Evolutionary conservation across 2,329 filamentous ascomycete genomes (phyloP).

Genomic region (Cryphonectria radicalis): DNA sequence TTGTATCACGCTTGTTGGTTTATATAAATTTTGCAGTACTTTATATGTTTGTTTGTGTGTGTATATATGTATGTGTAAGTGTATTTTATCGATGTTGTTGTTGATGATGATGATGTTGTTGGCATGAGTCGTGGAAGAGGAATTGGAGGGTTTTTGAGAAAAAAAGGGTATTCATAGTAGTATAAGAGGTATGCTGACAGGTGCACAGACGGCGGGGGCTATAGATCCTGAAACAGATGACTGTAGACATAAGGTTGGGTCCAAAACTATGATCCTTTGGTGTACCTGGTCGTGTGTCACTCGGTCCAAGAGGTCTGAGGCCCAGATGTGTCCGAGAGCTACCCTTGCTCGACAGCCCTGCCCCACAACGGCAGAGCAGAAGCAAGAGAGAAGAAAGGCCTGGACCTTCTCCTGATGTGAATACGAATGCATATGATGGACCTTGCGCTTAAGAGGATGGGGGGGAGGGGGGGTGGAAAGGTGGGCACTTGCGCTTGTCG

Average conservation of each 20-base stretch:
- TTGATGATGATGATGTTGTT: neutral
- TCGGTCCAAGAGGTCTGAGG: constrained; percentile 5
- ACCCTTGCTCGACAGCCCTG: constrained; percentile 5
- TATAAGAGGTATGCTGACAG: constrained; percentile 19
- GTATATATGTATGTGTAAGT: neutral
- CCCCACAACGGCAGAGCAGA: constrained; percentile 4
- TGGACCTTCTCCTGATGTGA: constrained; percentile 1
- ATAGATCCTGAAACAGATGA: constrained; percentile 23
- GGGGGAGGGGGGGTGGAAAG: neutral
- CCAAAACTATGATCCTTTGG: constrained; percentile 13
- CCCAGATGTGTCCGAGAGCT: constrained; percentile 4
- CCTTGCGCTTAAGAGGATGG: neutral
- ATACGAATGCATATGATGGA: constrained; percentile 6
- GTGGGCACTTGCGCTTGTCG: neutral
- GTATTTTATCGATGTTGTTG: neutral
- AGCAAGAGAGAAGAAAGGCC: neutral
- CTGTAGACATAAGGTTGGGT: constrained; percentile 24
- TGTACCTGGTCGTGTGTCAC: constrained; percentile 2
- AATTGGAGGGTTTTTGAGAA: constrained; percentile 1
- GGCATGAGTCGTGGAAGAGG: constrained; percentile 18
- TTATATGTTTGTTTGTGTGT: neutral
- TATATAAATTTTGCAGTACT: neutral
- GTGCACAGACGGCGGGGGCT: constrained; percentile 28
- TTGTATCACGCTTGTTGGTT: neutral
- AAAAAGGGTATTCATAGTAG: neutral